Evolutionary conservation across 2,329 filamentous ascomycete species (phyloP), one percentile per base, ranked within the genome.

Genomic region (Colletotrichum costaricense): DNA sequence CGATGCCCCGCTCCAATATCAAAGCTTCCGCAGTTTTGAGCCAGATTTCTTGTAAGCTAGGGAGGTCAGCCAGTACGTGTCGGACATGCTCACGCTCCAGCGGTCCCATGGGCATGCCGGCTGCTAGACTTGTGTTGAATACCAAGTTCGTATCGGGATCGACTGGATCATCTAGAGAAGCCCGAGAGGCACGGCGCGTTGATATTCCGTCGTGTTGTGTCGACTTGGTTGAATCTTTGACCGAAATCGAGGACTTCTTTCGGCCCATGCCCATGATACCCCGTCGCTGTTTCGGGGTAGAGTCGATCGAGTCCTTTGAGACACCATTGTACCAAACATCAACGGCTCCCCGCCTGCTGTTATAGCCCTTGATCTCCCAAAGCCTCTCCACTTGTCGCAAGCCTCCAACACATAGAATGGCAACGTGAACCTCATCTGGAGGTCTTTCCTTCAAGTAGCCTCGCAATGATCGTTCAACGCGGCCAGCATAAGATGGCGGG

Each of bases 361-460:
- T 92, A 80, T 93, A 93, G 2, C 90, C 90, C 77, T 91, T 91
- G 52, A 91, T 90, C 77, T 92, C 90, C 91, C 91, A 93, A 46
- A 93, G 86, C 57, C 87, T 85, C 76, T 92, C 89, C 1, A 92
- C 90, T 77, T 92, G 89, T 9, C 90, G 86, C 68, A 93, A 81
- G 2, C 91, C 91, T 42, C 91, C 91, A 12, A 92, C 82, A 56
- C 87, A 89, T 11, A 93, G 78, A 14, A 91, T 88, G 3, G 91
- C 88, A 11, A 88, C 87, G 75, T 92, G 91, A 0, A 92, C 84
- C 57, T 92, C 90, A 69, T 92, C 90, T 1, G 89, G 80, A 0
- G 91, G 91, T 76, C 88, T 88, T 74, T 92, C 91, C 75, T 89
- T 87, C 5, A 92, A 80, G 75, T 93, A 93, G 76, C 91, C 91